phyloP scores from a whole-genome alignment of 1,284 basidiomycete species.

The Mycosarcoma mackinlayi region DNA sequence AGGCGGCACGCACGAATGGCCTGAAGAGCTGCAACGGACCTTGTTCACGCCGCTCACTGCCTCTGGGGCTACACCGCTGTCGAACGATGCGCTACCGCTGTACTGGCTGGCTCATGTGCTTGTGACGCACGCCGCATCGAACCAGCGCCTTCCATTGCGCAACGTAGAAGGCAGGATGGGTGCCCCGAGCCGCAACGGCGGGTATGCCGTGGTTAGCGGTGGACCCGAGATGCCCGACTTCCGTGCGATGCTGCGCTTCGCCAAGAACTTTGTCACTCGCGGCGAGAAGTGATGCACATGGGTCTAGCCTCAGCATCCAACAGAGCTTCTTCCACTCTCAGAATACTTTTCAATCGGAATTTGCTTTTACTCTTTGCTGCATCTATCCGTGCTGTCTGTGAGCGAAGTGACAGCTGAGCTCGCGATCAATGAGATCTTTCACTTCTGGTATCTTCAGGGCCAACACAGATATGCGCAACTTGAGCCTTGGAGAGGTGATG shows the following conservation, averaged over 20 bases:
- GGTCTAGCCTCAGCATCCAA: too few species aligned
- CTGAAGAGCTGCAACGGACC: slow-evolving; percentile 25
- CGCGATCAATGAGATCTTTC: too few species aligned
- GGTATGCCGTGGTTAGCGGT: slow-evolving; percentile 19
- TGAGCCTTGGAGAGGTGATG: too few species aligned
- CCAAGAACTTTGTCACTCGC: slow-evolving; percentile 55
- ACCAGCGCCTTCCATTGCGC: slow-evolving; percentile 43
- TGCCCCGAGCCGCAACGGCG: slow-evolving; percentile 22
- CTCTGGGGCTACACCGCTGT: slow-evolving; percentile 57
- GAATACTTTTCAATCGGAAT: neutral
- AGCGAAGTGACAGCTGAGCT: too few species aligned
- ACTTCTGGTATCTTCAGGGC: too few species aligned
- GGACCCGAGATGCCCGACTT: slow-evolving; percentile 51
- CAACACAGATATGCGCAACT: too few species aligned
- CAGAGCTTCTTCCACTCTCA: neutral
- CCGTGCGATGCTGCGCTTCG: slow-evolving; percentile 55
- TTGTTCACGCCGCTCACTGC: slow-evolving; percentile 57
- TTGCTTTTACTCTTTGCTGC: too few species aligned
- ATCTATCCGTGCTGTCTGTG: too few species aligned
- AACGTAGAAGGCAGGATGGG: slow-evolving; percentile 31
- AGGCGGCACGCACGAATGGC: slow-evolving; percentile 21
- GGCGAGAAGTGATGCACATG: slow-evolving; percentile 34
- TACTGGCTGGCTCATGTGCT: slow-evolving; percentile 61
- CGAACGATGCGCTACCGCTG: slow-evolving; percentile 59
- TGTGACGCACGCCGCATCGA: slow-evolving; percentile 52